Conservation (phyloP, 2,329 filamentous ascomycete genomes). For the Pseudogymnoascus sp. region DNA sequence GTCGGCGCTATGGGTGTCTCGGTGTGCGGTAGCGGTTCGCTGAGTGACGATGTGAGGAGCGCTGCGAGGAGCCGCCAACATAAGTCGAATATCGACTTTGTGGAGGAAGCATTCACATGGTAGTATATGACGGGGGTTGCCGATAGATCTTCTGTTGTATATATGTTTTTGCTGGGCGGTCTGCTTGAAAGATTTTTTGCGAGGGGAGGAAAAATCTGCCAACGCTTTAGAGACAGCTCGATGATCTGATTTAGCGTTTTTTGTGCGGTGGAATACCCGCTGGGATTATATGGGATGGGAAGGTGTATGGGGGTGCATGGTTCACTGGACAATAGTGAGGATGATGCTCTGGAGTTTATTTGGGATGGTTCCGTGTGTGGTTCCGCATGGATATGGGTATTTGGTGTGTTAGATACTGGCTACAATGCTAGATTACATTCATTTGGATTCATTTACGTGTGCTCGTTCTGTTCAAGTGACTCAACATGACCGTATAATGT, state of each 20-base stretch:
- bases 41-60: conserved; percentile 68
- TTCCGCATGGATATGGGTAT: not conserved
- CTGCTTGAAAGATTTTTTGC: not conserved
- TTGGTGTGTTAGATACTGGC: not conserved
- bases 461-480: not conserved
- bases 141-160: conserved; percentile 11
- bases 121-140: conserved; percentile 28
- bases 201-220: not conserved
- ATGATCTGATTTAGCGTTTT: conserved; percentile 9
- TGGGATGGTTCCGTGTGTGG: conserved; percentile 1
- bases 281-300: not conserved
- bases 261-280: not conserved
- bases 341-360: not conserved
- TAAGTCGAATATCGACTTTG: conserved; percentile 64
- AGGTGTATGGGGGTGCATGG: conserved; percentile 2
- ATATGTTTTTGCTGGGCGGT: conserved; percentile 9
- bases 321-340: not conserved
- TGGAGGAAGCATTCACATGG: conserved; percentile 72
- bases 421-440: not conserved
- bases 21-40: conserved; percentile 66
- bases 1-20: conserved; percentile 67
- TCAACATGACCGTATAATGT: not conserved
- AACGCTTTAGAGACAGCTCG: conserved; percentile 7
- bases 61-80: conserved; percentile 61
- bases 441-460: not conserved